Conservation (phyloP, 768 basidiomycete species). For the Kwoniella mangroviensis region DNA sequence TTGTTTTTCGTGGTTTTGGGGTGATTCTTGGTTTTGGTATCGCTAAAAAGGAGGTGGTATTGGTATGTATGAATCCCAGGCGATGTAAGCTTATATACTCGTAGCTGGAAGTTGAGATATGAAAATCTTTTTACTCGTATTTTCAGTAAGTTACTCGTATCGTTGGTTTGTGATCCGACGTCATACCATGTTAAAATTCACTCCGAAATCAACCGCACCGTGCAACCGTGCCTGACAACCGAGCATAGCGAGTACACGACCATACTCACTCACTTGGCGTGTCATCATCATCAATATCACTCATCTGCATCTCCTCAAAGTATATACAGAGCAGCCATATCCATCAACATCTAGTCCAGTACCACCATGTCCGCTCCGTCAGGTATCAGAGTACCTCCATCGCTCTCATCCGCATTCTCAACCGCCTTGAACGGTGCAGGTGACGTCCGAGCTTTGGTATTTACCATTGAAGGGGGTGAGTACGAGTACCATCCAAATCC, state of each 20-base stretch:
- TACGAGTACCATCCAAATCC: no score
- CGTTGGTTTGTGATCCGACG: conserved; percentile 4
- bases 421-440: conserved; percentile 29
- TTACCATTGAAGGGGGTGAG: conserved; percentile 55
- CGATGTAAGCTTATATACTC: no score
- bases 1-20: no score
- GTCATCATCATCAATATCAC: conserved; percentile 2
- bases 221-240: conserved; percentile 2
- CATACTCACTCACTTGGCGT: neutral
- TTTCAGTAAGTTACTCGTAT: neutral
- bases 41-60: no score
- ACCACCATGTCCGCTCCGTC: conserved; percentile 55
- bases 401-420: conserved; percentile 46
- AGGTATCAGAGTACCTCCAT: conserved; percentile 53
- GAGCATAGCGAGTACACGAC: neutral
- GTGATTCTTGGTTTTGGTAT: no score
- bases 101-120: no score
- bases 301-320: neutral
- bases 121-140: neutral
- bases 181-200: conserved; percentile 13
- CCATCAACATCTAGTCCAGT: neutral
- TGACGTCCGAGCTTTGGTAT: conserved; percentile 51
- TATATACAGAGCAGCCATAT: neutral
- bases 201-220: conserved; percentile 14
- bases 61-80: no score